A percentile compares a stretch with the other conserved stretches of the same genome.
Evolutionary conservation across 108 stramenopile genomes (phyloP).

Genomic region (Fragilariopsis cylindrus): DNA sequence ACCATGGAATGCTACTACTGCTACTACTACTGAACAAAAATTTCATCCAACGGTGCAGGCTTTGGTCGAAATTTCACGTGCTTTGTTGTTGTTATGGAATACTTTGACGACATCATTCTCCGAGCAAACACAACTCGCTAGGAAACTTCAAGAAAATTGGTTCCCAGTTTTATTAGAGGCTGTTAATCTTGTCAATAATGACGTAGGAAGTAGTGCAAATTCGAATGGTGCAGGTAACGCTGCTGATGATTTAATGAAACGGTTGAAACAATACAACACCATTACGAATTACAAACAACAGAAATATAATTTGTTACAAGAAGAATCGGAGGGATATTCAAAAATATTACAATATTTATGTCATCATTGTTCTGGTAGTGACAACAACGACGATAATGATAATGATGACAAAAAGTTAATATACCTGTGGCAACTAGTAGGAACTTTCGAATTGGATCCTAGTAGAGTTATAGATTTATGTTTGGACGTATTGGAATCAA

Average conservation of each 20-base stretch:
- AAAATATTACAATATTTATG: constrained; percentile 62
- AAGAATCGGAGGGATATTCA: constrained; percentile 94
- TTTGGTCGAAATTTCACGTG: constrained; percentile 2
- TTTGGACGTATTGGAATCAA: constrained; percentile 80
- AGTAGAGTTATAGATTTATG: constrained; percentile 88
- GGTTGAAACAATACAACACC: constrained; percentile 81
- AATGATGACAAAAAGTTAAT: background rate
- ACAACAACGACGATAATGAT: background rate
- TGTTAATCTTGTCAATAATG: background rate
- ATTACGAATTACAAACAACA: constrained; percentile 86
- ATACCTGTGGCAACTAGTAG: constrained; percentile 61
- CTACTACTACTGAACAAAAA: background rate
- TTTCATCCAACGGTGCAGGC: constrained; percentile 6
- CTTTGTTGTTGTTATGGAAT: background rate
- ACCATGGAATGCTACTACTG: background rate
- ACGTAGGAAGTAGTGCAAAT: background rate
- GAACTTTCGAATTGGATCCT: constrained; percentile 95
- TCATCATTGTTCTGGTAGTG: background rate
- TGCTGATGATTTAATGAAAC: constrained; percentile 48
- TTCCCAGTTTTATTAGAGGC: constrained; percentile 1
- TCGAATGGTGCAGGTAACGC: background rate
- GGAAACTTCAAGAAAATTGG: constrained; percentile 16
- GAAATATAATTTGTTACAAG: constrained; percentile 90
- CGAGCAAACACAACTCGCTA: background rate
- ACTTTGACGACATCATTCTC: too few species aligned